A percentile compares a stretch with the other conserved stretches of the same genome.
Evolutionary conservation across 116 monocot species (phyloP).

Genomic region (Dioscorea cayenensis): DNA sequence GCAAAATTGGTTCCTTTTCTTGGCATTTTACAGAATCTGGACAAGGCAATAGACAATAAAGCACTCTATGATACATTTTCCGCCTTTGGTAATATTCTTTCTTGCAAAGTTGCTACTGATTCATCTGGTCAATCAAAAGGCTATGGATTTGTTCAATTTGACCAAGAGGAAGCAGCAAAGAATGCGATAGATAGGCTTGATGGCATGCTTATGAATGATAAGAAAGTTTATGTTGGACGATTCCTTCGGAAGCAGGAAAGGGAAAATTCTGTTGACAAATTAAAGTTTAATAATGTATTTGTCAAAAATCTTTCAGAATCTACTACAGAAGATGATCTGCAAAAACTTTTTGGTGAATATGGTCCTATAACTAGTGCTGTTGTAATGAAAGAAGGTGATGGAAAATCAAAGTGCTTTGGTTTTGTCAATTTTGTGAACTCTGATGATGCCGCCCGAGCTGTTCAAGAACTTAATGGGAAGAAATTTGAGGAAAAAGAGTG

Average conservation of each 20-base stretch:
- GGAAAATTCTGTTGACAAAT: constrained; percentile 35
- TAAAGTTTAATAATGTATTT: constrained; percentile 83
- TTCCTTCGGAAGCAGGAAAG: constrained; percentile 88
- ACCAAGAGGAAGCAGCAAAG: constrained; percentile 69
- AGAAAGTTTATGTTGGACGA: constrained; percentile 85
- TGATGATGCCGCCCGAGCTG: constrained; percentile 77
- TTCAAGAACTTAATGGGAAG: constrained; percentile 80
- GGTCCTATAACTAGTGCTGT: constrained; percentile 76
- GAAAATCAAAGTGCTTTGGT: constrained; percentile 90
- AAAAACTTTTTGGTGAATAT: constrained; percentile 65
- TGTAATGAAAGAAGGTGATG: constrained; percentile 78
- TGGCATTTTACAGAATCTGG: constrained; percentile 60
- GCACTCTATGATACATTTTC: constrained; percentile 94
- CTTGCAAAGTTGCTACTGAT: constrained; percentile 90
- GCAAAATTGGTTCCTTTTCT: background rate
- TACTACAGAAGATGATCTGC: constrained; percentile 66
- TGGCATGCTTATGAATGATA: constrained; percentile 95
- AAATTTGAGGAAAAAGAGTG: constrained; percentile 90
- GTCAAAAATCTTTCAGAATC: constrained; percentile 85
- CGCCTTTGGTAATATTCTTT: constrained; percentile 80
- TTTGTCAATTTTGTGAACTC: constrained; percentile 93
- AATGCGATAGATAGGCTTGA: constrained; percentile 80
- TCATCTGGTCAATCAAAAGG: constrained; percentile 80
- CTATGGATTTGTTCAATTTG: constrained; percentile 95
- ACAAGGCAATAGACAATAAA: constrained; percentile 89